A percentile compares a stretch with the other conserved stretches of the same genome.
Conservation (phyloP, 441 rosid genomes). For the Bruguiera hainesii region DNA sequence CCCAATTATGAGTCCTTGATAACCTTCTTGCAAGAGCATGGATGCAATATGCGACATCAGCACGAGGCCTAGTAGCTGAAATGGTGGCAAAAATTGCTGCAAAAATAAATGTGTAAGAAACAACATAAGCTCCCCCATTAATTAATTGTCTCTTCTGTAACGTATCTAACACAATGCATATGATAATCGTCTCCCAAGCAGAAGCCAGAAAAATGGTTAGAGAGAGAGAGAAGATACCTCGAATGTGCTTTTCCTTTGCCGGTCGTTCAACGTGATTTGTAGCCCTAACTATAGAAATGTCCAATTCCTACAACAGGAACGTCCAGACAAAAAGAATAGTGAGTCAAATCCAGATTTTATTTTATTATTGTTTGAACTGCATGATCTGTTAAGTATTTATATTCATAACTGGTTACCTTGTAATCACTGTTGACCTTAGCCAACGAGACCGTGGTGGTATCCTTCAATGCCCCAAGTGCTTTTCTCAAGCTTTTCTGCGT, state of each 20-base stretch:
- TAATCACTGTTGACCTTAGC: constrained; percentile 96
- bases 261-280: constrained; percentile 92
- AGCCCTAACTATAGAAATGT: constrained; percentile 87
- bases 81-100: constrained; percentile 89
- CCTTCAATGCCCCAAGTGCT: constrained; percentile 95
- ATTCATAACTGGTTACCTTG: constrained; percentile 44
- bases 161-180: not conserved
- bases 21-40: constrained; percentile 84
- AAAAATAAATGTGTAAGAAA: constrained; percentile 19
- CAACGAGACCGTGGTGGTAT: constrained; percentile 92
- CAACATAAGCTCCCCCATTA: constrained; percentile 13
- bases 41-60: constrained; percentile 97
- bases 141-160: constrained; percentile 1
- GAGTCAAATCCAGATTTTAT: not conserved
- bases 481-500: constrained; percentile 85
- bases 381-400: not conserved
- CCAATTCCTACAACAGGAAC: constrained; percentile 60
- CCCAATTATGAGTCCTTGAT: constrained; percentile 94
- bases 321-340: constrained; percentile 10
- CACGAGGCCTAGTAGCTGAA: constrained; percentile 95
- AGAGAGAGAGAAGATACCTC: constrained; percentile 46
- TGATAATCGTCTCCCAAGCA: not conserved
- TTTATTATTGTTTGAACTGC: not conserved
- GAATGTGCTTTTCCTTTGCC: constrained; percentile 80
- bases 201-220: not conserved